phyloP scores from a whole-genome alignment of 495 filamentous ascomycete genomes.

The Melanomma pulvis-pyrius region DNA sequence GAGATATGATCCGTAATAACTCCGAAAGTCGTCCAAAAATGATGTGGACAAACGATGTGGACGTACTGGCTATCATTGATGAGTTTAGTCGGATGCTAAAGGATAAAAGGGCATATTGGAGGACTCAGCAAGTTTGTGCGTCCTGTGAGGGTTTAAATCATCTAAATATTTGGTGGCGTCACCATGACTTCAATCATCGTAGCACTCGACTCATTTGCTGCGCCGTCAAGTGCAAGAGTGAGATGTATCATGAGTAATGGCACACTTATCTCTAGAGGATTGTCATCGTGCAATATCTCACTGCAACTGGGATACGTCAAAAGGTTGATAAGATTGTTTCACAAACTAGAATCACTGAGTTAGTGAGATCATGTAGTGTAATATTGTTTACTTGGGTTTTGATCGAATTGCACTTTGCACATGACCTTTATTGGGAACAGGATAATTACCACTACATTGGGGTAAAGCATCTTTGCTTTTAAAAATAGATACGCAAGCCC shows the following conservation, averaged over 20 bases:
- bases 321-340: conserved; percentile 13
- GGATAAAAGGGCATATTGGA: conserved; percentile 15
- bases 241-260: conserved; percentile 17
- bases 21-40: background rate
- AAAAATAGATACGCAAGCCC: no score
- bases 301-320: conserved; percentile 13
- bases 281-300: conserved; percentile 21
- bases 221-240: conserved; percentile 8
- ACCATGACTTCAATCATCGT: conserved; percentile 13
- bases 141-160: conserved; percentile 24
- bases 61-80: conserved; percentile 7
- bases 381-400: no score
- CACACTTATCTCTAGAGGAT: conserved; percentile 15
- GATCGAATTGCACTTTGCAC: no score
- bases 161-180: conserved; percentile 11
- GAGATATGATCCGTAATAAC: conserved; percentile 10
- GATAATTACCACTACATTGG: no score
- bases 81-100: conserved; percentile 11
- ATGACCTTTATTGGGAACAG: no score
- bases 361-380: no score
- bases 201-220: conserved; percentile 4
- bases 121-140: conserved; percentile 11
- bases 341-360: background rate
- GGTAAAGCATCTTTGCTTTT: no score
- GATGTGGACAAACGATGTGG: conserved; percentile 7